Conservation (phyloP, 371 early-diverging fungal species). For the Phascolomyces articulosus region DNA sequence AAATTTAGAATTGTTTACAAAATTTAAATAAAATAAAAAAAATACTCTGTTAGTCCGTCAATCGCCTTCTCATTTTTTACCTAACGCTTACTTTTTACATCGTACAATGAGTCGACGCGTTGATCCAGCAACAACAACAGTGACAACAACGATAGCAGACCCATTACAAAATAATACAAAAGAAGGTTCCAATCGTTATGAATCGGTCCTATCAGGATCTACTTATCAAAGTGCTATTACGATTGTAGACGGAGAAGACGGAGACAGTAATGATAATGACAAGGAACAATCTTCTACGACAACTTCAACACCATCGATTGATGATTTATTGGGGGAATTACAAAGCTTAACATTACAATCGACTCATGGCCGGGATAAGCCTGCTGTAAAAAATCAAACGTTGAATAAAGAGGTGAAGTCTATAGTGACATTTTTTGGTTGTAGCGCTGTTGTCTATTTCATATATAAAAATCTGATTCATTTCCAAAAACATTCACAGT, state of each 20-base stretch:
- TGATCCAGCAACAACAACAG: no score
- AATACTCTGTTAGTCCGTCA: no score
- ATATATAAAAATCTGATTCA: not conserved
- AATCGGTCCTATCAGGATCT: not conserved
- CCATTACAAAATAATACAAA: not conserved
- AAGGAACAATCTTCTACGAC: no score
- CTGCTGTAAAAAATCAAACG: not conserved
- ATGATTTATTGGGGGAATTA: conserved; percentile 2
- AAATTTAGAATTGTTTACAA: not conserved
- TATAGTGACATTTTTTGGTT: no score
- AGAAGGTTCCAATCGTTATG: not conserved
- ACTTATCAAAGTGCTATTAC: not conserved
- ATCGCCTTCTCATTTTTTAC: no score
- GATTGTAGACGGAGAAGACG: not conserved
- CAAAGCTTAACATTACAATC: not conserved
- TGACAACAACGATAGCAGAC: not conserved
- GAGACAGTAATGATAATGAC: no score
- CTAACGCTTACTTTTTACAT: no score
- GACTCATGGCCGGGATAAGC: not conserved
- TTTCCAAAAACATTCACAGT: no score
- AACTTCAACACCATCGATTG: not conserved
- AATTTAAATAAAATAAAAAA: not conserved
- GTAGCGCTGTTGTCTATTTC: not conserved
- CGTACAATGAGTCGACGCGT: no score
- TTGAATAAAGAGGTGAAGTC: not conserved